A percentile compares a stretch with the other conserved stretches of the same genome.
Conservation (phyloP, 2,329 filamentous ascomycete genomes). For the Ophiocordyceps polyrhachis-furcata region DNA sequence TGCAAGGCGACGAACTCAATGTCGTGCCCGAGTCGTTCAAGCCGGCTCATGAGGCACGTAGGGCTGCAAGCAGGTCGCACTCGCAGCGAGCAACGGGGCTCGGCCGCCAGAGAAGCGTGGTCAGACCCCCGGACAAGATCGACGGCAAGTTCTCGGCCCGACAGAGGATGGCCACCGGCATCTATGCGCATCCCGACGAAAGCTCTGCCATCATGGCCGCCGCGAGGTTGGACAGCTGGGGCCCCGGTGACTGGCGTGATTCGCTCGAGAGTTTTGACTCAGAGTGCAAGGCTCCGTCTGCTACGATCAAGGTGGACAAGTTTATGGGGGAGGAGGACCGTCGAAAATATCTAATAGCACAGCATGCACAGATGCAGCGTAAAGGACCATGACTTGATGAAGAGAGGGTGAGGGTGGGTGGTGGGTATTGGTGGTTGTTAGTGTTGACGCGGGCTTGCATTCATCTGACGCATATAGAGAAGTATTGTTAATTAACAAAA, state of each 20-base stretch:
- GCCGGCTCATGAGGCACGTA: slow-evolving; percentile 32
- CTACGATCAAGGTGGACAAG: slow-evolving; percentile 39
- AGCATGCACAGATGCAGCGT: slow-evolving; percentile 25
- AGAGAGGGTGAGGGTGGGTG: too few relatives aligned
- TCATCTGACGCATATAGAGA: too few relatives aligned
- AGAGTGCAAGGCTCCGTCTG: slow-evolving; percentile 18
- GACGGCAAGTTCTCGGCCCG: slow-evolving; percentile 65
- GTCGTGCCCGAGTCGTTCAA: slow-evolving; percentile 75
- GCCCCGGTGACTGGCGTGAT: slow-evolving; percentile 17
- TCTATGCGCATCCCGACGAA: slow-evolving; percentile 45
- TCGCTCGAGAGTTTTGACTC: slow-evolving; percentile 52
- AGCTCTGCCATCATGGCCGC: slow-evolving; percentile 7
- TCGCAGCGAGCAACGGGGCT: slow-evolving; percentile 15
- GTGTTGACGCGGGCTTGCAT: too few relatives aligned
- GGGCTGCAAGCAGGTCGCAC: slow-evolving; percentile 11
- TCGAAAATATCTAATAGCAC: slow-evolving; percentile 52
- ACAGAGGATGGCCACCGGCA: slow-evolving; percentile 46
- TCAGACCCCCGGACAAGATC: slow-evolving; percentile 56
- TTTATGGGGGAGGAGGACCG: slow-evolving; percentile 66
- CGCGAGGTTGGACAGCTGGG: neutral
- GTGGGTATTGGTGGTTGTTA: too few relatives aligned
- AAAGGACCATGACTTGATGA: too few relatives aligned
- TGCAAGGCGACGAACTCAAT: slow-evolving; percentile 72
- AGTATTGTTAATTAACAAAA: too few relatives aligned
- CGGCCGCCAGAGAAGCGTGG: slow-evolving; percentile 30